These are phyloP conservation scores for Termitomyces sp. DNA, from an alignment of 768 basidiomycete genomes.

Conservation along the genomic window DNA sequence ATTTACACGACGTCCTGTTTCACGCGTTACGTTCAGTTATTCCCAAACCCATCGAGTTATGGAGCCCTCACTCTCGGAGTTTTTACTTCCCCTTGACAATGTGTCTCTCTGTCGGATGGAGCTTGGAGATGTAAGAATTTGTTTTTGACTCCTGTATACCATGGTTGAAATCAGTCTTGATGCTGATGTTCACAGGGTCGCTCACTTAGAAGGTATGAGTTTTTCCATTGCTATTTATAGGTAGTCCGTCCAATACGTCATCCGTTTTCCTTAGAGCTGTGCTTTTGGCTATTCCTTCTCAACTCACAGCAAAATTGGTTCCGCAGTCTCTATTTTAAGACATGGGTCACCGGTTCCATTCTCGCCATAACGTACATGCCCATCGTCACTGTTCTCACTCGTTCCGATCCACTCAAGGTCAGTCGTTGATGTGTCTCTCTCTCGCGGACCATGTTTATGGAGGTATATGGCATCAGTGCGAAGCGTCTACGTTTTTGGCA, in stretches of 20 bases:
- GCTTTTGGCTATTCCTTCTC: constrained; percentile 84
- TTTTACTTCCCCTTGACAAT: constrained; percentile 66
- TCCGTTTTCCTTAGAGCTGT: constrained; percentile 52
- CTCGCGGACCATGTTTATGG: neutral
- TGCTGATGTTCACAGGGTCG: constrained; percentile 42
- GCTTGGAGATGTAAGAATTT: constrained; percentile 58
- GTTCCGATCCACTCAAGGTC: constrained; percentile 55
- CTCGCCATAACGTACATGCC: constrained; percentile 65
- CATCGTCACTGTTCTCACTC: constrained; percentile 59
- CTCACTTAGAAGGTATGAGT: constrained; percentile 69
- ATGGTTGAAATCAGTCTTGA: neutral
- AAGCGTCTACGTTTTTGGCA: constrained; percentile 64
- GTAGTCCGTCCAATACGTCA: neutral
- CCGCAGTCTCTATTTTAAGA: constrained; percentile 65
- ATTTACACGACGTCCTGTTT: neutral
- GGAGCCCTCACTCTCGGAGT: constrained; percentile 40
- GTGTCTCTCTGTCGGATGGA: constrained; percentile 62
- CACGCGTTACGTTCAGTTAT: constrained; percentile 37
- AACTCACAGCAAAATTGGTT: constrained; percentile 80
- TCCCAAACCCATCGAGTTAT: constrained; percentile 58
- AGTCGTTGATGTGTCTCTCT: constrained; percentile 7
- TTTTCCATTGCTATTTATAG: neutral
- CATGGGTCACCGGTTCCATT: constrained; percentile 63
- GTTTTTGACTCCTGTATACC: neutral
- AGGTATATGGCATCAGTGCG: constrained; percentile 39